Evolutionary conservation across 1,139 yeast species (phyloP).

Genomic region (Williopsis jadinii): DNA sequence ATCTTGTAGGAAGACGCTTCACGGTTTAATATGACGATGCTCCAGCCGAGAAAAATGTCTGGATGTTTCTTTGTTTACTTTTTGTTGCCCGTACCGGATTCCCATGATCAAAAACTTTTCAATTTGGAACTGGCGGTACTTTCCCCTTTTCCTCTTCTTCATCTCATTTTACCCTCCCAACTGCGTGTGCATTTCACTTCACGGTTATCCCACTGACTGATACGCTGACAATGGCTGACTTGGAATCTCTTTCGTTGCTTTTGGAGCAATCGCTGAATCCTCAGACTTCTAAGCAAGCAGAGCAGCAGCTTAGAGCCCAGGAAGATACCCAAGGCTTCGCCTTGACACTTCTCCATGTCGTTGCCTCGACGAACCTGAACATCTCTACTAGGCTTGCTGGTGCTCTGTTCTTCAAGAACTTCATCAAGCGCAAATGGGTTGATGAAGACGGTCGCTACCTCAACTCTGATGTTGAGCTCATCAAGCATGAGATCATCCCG

Average conservation of each 20-base stretch:
- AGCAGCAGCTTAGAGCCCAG: conserved; percentile 46
- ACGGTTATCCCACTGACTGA: not conserved
- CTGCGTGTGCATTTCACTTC: conserved; percentile 1
- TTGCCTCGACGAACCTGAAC: conserved; percentile 54
- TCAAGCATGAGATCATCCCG: conserved; percentile 72
- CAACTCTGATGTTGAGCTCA: conserved; percentile 60
- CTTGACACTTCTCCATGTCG: conserved; percentile 65
- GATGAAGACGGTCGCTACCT: conserved; percentile 81
- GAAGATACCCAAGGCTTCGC: conserved; percentile 72
- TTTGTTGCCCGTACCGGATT: conserved; percentile 5
- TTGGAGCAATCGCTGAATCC: conserved; percentile 34
- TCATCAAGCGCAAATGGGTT: conserved; percentile 79
- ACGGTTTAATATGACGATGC: too few species aligned
- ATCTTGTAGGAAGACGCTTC: too few species aligned
- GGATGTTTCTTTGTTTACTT: conserved; percentile 4
- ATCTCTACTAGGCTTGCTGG: conserved; percentile 72
- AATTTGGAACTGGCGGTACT: too few species aligned
- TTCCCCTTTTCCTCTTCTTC: too few species aligned
- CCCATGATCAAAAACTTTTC: too few species aligned
- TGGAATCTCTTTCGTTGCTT: conserved; percentile 27
- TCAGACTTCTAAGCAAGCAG: conserved; percentile 52
- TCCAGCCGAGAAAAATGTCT: not conserved
- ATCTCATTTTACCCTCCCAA: not conserved
- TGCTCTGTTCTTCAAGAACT: conserved; percentile 85
- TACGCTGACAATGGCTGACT: conserved; percentile 15